These are phyloP conservation scores for Quercus dentata DNA, from an alignment of 306 rosid genomes.

Conservation along the genomic window DNA sequence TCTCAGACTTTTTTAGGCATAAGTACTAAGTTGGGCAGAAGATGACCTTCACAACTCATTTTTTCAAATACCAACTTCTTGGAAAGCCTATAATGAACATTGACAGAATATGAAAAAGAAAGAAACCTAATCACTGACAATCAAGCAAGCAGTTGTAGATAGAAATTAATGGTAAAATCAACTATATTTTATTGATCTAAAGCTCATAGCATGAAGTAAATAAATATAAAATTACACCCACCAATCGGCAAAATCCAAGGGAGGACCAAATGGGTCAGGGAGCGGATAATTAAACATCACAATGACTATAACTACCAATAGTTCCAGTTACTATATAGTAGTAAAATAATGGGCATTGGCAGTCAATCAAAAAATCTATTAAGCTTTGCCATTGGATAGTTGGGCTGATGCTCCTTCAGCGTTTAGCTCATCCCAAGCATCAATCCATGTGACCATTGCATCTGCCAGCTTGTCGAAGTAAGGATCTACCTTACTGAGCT, in stretches of 20 bases:
- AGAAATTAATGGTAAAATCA: background rate
- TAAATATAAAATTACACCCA: slow-evolving; percentile 21
- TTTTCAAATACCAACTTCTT: background rate
- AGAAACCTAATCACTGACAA: background rate
- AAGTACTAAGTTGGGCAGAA: background rate
- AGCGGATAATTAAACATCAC: background rate
- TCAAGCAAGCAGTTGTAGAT: background rate
- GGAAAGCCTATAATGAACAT: background rate
- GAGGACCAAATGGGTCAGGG: slow-evolving; percentile 8
- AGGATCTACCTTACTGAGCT: slow-evolving; percentile 74
- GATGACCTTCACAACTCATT: background rate
- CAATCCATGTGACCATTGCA: slow-evolving; percentile 66
- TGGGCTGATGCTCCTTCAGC: slow-evolving; percentile 27
- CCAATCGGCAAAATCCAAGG: slow-evolving; percentile 8
- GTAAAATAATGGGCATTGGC: slow-evolving; percentile 1
- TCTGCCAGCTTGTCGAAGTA: slow-evolving; percentile 68
- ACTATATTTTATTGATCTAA: slow-evolving; percentile 27
- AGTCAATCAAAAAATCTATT: slow-evolving; percentile 3
- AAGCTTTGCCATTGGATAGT: slow-evolving; percentile 35
- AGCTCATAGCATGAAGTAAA: slow-evolving; percentile 13
- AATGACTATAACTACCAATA: background rate
- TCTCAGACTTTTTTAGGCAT: too few relatives aligned
- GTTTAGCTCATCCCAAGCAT: slow-evolving; percentile 65
- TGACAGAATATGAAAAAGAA: background rate
- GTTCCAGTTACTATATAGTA: background rate